These are phyloP conservation scores for Decorospora gaudefroyi DNA, from an alignment of 2,329 filamentous ascomycete genomes.

Conservation along the genomic window DNA sequence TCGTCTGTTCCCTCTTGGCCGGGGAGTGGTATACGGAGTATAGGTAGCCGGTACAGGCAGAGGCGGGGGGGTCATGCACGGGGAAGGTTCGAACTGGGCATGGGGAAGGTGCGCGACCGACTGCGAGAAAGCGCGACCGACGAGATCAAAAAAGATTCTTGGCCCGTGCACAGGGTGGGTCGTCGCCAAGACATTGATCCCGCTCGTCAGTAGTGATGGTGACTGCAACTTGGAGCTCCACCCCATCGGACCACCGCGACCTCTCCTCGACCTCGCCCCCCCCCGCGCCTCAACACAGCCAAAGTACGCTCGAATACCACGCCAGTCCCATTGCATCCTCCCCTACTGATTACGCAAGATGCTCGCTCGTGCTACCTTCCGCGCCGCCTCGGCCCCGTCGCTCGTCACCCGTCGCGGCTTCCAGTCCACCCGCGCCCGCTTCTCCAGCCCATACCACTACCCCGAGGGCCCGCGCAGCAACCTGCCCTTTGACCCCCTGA, in stretches of 20 bases:
- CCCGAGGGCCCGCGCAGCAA: conserved; percentile 93
- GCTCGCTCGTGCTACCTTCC: conserved; percentile 70
- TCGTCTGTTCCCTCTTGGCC: conserved; percentile 2
- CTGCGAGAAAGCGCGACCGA: background rate
- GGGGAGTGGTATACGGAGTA: background rate
- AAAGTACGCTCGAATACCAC: conserved; percentile 32
- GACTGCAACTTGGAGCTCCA: conserved; percentile 1
- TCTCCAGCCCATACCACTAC: conserved; percentile 96
- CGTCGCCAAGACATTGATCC: conserved; percentile 5
- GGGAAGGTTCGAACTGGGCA: background rate
- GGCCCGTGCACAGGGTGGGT: conserved; percentile 1
- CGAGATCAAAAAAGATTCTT: conserved; percentile 10
- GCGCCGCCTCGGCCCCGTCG: conserved; percentile 63
- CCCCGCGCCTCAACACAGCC: conserved; percentile 32
- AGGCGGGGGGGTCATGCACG: background rate
- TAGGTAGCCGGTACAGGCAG: background rate
- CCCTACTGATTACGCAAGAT: conserved; percentile 65
- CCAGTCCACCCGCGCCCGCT: conserved; percentile 83
- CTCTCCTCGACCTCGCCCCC: no score
- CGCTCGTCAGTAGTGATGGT: no score
- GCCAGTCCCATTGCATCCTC: conserved; percentile 36
- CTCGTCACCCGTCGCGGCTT: conserved; percentile 88
- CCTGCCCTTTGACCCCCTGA: conserved; percentile 95
- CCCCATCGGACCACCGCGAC: conserved; percentile 18
- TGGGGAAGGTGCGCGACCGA: conserved; percentile 1